Base-by-base conservation (phyloP, 164 flowering plant genomes). In the Amborella trichopoda region DNA sequence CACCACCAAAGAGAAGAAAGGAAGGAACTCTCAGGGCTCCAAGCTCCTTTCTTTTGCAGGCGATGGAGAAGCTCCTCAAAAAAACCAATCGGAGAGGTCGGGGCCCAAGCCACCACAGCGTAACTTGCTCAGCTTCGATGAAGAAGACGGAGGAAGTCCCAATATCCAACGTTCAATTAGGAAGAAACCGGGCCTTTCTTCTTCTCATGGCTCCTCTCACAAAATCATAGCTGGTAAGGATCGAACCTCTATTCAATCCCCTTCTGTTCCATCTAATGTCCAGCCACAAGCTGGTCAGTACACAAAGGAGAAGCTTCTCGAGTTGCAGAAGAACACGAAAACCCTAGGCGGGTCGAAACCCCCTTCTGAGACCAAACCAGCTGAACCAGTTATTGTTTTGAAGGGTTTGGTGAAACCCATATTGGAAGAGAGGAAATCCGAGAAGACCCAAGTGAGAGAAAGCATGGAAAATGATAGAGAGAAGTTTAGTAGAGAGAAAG, bases 251-350 rank as follows among this genome's bases (percentile, higher is more conserved):
- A 11, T 44, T 34, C 17, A 66, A 17, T 26, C 67, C 8, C 26
- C 68, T 2, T 50, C 73, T 17, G 27, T 69, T 4, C 68, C 71
- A 2, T 78, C 93, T 49, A 84, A 84, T 56, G 90, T 83, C 21
- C 86, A 72, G 37, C 82, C 99, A 5, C 88, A 76, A 59, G 82
- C 93, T 5, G 99, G 99, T 0, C 67, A 74, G 6, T 91, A 91
- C 68, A 91, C 95, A 5, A 71, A 64, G 36, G 99, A 91, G 53
- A 73, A 78, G 12, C 81, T 91, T 20, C 77, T 51, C 8, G 94
- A 87, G 68, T 78, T 91, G n/a, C 93, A 78, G 65, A 87, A 87
- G 76, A 87, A 84, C 59, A 84, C 96, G 3, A 69, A 69, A 39
- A 78, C 88, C 38, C 74, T 84, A 5, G 77, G 76, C 30, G 60